Evolutionary conservation across 2,329 filamentous ascomycete species (phyloP).

Genomic region (Ceratocystis harringtonii): DNA sequence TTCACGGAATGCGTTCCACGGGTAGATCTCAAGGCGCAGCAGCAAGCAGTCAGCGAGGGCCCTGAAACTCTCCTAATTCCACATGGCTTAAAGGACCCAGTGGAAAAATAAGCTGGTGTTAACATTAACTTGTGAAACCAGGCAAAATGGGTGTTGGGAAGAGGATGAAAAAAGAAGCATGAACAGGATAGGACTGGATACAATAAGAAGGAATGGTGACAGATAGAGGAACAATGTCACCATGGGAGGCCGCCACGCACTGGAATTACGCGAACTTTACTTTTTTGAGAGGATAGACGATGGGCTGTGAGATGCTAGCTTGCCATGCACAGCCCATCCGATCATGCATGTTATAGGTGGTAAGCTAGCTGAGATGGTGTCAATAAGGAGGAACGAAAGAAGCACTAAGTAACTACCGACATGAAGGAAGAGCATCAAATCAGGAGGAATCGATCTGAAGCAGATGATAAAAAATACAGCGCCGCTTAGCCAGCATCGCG

Average conservation of each 20-base stretch:
- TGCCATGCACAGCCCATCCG: background rate
- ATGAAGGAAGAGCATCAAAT: background rate
- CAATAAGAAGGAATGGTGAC: background rate
- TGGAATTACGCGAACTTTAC: slow-evolving; percentile 1
- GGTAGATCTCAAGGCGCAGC: slow-evolving; percentile 1
- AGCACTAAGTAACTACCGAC: background rate
- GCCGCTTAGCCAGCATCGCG: too few relatives aligned
- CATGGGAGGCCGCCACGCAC: background rate
- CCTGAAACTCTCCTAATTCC: background rate
- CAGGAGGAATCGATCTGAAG: background rate
- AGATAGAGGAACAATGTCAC: background rate
- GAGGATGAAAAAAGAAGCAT: background rate
- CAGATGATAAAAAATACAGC: background rate
- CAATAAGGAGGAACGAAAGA: background rate
- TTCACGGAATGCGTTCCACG: background rate
- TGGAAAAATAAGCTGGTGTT: background rate
- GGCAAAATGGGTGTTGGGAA: background rate
- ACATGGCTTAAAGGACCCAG: background rate
- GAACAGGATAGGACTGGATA: background rate
- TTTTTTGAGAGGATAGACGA: background rate
- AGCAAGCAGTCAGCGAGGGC: background rate
- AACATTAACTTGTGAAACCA: background rate
- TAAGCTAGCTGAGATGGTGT: background rate
- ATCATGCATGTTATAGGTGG: background rate
- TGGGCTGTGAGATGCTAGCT: too few relatives aligned